Percentiles rank a stretch among this genome's conserved stretches.
Conservation (phyloP, 1,284 basidiomycete genomes). For the Heterobasidion irregulare region DNA sequence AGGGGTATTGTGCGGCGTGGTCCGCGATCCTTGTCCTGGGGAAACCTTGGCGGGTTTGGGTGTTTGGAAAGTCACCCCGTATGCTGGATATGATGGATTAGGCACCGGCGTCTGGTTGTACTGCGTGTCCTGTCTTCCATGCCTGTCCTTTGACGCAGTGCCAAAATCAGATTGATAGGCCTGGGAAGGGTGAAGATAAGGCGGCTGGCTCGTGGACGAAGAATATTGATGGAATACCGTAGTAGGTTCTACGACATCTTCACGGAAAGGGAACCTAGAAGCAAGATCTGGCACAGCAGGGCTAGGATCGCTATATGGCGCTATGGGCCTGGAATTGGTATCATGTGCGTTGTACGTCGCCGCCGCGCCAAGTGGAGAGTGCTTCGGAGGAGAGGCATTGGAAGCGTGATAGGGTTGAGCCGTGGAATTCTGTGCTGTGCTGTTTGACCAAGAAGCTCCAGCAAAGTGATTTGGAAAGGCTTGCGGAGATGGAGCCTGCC, state of each 20-base stretch:
- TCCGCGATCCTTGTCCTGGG: background rate
- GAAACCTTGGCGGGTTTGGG: background rate
- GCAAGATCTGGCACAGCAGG: slow-evolving; percentile 10
- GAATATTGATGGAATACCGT: slow-evolving; percentile 4
- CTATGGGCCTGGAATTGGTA: background rate
- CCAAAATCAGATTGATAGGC: background rate
- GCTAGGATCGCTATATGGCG: background rate
- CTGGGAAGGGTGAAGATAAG: background rate
- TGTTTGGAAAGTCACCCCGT: background rate
- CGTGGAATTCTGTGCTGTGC: background rate
- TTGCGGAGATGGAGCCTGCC: background rate
- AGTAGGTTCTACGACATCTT: slow-evolving; percentile 3
- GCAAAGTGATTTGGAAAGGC: background rate
- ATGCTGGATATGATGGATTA: background rate
- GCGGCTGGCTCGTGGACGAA: background rate
- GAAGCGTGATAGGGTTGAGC: background rate
- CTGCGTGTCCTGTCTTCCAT: background rate
- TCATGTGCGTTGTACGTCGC: background rate
- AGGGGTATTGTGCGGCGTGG: background rate
- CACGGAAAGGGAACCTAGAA: slow-evolving; percentile 9
- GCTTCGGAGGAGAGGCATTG: background rate
- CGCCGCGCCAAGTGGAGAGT: background rate
- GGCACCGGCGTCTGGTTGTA: background rate
- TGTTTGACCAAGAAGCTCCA: too few species aligned
- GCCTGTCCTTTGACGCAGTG: background rate